These are phyloP conservation scores for Phytophthora ramorum DNA, from an alignment of 352 stramenopile genomes.

Conservation along the genomic window DNA sequence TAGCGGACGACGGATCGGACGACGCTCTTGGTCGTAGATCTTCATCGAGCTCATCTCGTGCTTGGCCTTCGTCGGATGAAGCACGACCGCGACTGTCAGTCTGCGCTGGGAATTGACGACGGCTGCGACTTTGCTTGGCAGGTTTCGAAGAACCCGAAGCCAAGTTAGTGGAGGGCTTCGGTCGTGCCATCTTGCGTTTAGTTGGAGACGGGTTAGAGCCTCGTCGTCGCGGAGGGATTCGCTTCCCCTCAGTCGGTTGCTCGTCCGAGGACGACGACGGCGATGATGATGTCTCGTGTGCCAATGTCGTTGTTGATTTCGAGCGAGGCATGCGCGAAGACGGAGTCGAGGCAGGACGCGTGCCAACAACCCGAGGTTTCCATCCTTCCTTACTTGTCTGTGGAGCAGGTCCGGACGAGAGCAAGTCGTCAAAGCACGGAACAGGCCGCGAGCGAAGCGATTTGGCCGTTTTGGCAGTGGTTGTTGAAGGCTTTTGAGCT, in stretches of 20 bases:
- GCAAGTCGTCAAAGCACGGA: conserved; percentile 27
- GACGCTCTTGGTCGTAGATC: conserved; percentile 22
- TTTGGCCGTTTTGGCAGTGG: conserved; percentile 10
- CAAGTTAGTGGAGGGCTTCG: conserved; percentile 26
- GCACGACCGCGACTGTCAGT: conserved; percentile 14
- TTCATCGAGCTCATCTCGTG: conserved; percentile 9
- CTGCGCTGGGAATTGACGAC: conserved; percentile 13
- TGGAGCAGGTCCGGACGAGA: conserved; percentile 12
- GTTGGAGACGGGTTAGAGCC: conserved; percentile 7
- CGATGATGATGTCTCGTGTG: background rate
- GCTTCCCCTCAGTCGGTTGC: conserved; percentile 6
- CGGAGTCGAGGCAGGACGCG: conserved; percentile 22
- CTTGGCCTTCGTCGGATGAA: conserved; percentile 24
- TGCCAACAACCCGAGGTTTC: conserved; percentile 20
- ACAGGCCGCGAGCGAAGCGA: conserved; percentile 21
- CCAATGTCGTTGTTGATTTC: conserved; percentile 8
- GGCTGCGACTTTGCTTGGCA: conserved; percentile 10
- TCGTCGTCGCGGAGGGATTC: conserved; percentile 1
- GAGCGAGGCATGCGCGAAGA: conserved; percentile 5
- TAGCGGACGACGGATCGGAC: conserved; percentile 26
- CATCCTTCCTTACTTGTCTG: conserved; percentile 20
- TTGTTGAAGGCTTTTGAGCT: background rate
- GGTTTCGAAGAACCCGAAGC: conserved; percentile 2
- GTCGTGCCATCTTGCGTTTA: conserved; percentile 8
- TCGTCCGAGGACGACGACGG: conserved; percentile 23